Evolutionary conservation across 1,139 yeast species (phyloP), one percentile per base, ranked within the genome.

Genomic region (Geotrichum candidum): DNA sequence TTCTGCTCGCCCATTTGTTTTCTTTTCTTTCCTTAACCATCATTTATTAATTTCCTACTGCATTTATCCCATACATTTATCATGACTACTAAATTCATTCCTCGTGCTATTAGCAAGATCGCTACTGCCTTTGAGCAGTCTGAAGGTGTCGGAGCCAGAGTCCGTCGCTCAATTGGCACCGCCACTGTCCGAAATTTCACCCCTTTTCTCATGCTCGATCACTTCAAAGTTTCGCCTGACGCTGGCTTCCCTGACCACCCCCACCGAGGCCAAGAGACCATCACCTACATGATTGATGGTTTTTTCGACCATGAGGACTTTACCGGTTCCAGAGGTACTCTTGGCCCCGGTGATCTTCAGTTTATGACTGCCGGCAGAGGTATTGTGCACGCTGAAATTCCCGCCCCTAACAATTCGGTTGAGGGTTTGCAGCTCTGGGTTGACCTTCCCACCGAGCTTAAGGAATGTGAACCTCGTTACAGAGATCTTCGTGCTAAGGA

Each of bases 211-310:
- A 81, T 91, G 87, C 79, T 90, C 59, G 97, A 91, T 72, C 96
- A 90, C 72, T 90, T 90, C 73, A 77, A 75, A 53, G 84, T 83
- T 27, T 70, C 78, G 3, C 82, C 83, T 15, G 82, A 81, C 23
- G 89, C 90, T n/a, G 95, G 95, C 0, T 90, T 90, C 77, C 96
- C 96, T 5, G 94, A 89, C 68, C 97, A 91, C 72, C 97, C 97
- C 31, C 97, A 91, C 74, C 82, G 90, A 64, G 96, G 96, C 38
- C 95, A 89, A 75, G 96, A 90, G 74, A 91, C 97, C 35, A 84
- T 91, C 65, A 87, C 96, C 2, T 84, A 86, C 69, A 77, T 91
- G 62, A 75, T 86, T 64, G 80, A 84, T 61, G 97, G 97, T 56
- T 85, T 84, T 63, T 78, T 91, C 75, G 94, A 95, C 38, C 97